A percentile compares a stretch with the other conserved stretches of the same genome.
phyloP scores from a whole-genome alignment of 2,329 filamentous ascomycete species.

The Fusarium sp. region DNA sequence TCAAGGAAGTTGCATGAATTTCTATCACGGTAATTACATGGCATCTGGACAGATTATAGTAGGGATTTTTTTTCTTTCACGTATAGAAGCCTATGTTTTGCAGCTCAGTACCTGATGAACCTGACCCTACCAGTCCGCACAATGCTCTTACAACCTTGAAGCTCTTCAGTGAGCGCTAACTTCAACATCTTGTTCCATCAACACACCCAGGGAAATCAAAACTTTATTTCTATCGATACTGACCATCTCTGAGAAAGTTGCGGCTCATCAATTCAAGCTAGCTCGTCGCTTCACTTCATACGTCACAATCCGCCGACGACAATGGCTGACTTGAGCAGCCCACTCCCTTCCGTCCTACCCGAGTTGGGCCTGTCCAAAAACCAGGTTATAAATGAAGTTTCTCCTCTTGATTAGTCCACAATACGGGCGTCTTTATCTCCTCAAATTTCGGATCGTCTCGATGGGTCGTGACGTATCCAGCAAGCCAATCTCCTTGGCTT shows the following conservation, averaged over 20 bases:
- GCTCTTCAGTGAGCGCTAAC: neutral
- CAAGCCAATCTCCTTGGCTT: neutral
- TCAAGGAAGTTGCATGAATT: neutral
- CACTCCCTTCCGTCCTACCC: neutral
- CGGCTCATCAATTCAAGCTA: neutral
- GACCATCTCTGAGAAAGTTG: neutral
- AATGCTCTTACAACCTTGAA: neutral
- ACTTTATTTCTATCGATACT: neutral
- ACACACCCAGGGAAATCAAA: neutral
- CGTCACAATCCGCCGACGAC: neutral
- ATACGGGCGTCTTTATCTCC: neutral
- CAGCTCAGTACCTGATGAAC: neutral
- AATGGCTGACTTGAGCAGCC: conserved; percentile 5
- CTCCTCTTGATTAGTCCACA: neutral
- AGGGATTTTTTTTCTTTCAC: neutral
- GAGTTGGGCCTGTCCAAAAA: neutral
- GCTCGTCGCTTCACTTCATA: neutral
- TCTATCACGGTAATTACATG: neutral
- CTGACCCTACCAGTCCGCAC: neutral
- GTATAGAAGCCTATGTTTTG: neutral
- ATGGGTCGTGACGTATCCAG: neutral
- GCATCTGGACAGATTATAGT: neutral
- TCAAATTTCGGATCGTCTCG: neutral
- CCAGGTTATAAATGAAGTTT: neutral
- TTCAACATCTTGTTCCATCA: neutral